Base-by-base conservation (phyloP, 352 stramenopile genomes). In the Globisporangium spinosum region DNA sequence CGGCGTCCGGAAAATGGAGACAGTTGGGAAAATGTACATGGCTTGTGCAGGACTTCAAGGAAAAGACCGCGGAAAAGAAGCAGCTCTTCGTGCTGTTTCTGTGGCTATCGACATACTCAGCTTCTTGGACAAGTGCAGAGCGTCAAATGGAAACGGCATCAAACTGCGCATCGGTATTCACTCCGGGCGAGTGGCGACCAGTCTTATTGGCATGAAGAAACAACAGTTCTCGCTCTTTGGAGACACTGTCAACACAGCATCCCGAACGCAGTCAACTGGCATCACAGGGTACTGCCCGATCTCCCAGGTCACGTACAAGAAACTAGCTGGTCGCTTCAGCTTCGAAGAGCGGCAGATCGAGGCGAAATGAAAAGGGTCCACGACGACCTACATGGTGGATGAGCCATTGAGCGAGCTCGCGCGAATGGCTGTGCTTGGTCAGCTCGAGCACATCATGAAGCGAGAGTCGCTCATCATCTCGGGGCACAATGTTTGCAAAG, bases 181-280 rank as follows among this genome's bases (percentile, higher is more conserved):
- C 65, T 95, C 85, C 7, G 94, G 93, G 10, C 81, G 91, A 23
- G 83, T 97, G 22, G 91, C 98, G 25, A 93, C 82, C 29, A 85
- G 87, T 15, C 75, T 98, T 0, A 89, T 98, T 0, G 93, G 93
- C 0, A 91, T 95, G 74, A 94, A 97, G 65, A 98, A 98, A 72
- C 91, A 95, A 53, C 87, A 95, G 32, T 98, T 97, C 70, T 96
- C 88, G 10, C 74, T 98, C 8, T 98, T 98, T 77, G 93, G 95
- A 7, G 95, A 98, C 65, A 96, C 94, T 0, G 90, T 97, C 3
- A 98, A 97, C 69, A 97, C 89, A 0, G 78, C 89, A 4, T 90
- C 83, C 4, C 80, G 91, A 1, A 97, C 97, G 93, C 89, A 98
- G 65, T 96, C 87, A 5, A 96, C 92, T 27, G 90, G 89, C 0